Conservation (phyloP, 2,329 filamentous ascomycete genomes). For the Kalmusia sp. region DNA sequence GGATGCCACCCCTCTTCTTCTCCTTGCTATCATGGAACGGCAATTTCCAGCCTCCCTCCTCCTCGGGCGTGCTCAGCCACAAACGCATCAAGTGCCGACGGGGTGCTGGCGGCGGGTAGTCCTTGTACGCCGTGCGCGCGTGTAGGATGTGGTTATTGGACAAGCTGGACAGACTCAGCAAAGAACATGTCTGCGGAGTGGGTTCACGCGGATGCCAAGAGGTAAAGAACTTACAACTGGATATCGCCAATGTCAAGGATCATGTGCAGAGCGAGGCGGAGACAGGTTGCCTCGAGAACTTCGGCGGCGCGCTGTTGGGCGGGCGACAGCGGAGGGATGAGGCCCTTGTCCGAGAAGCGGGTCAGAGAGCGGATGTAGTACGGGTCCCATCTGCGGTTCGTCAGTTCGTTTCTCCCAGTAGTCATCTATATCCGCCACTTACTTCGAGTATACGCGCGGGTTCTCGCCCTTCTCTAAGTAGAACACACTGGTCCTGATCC, state of each 20-base stretch:
- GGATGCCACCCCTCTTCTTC: slow-evolving; percentile 88
- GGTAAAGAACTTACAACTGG: no score
- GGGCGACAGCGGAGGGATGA: slow-evolving; percentile 74
- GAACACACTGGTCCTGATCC: slow-evolving; percentile 74
- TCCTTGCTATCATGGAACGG: slow-evolving; percentile 82
- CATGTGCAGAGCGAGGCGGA: slow-evolving; percentile 80
- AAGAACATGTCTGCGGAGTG: no score
- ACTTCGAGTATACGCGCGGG: slow-evolving; percentile 77
- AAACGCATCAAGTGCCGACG: slow-evolving; percentile 81
- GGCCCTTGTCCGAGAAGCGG: slow-evolving; percentile 74
- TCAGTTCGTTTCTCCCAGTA: slow-evolving; percentile 5
- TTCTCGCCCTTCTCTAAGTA: slow-evolving; percentile 75
- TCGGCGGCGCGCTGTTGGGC: slow-evolving; percentile 72
- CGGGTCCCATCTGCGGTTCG: slow-evolving; percentile 71
- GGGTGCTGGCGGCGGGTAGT: slow-evolving; percentile 71
- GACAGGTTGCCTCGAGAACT: slow-evolving; percentile 78
- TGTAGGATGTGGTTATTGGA: slow-evolving; percentile 83
- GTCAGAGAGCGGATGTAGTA: slow-evolving; percentile 82
- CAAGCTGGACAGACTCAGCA: no score
- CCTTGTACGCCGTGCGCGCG: slow-evolving; percentile 80
- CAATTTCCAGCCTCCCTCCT: slow-evolving; percentile 83
- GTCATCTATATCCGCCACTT: no score
- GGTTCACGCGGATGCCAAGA: no score
- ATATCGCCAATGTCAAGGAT: slow-evolving; percentile 86
- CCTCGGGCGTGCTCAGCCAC: slow-evolving; percentile 83